Evolutionary conservation across 1,284 basidiomycete species (phyloP).

Genomic region (Xerocomus amazonicus): DNA sequence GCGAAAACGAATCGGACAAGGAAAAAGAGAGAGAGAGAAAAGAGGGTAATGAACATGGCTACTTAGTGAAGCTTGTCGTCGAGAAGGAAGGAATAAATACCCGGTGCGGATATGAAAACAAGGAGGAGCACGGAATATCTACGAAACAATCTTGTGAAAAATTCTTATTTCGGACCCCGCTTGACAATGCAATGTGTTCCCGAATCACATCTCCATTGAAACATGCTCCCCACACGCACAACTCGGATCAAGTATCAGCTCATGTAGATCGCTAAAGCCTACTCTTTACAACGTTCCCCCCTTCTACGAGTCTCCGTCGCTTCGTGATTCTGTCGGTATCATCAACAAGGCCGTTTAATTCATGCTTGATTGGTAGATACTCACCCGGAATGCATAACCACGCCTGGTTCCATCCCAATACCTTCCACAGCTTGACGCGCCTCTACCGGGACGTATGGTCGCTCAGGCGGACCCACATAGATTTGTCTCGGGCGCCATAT

Average conservation of each 20-base stretch:
- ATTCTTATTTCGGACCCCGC: slow-evolving; percentile 26
- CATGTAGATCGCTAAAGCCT: slow-evolving; percentile 35
- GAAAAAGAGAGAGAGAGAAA: slow-evolving; percentile 62
- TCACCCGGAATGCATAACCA: slow-evolving; percentile 75
- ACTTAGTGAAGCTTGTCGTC: slow-evolving; percentile 12
- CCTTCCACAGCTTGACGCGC: slow-evolving; percentile 55
- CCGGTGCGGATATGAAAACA: slow-evolving; percentile 21
- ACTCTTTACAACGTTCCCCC: slow-evolving; percentile 44
- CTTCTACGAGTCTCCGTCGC: slow-evolving; percentile 67
- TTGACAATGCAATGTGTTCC: slow-evolving; percentile 10
- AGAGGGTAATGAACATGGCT: slow-evolving; percentile 73
- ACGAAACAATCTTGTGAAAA: slow-evolving; percentile 4
- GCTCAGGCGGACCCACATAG: slow-evolving; percentile 69
- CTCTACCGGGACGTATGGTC: slow-evolving; percentile 68
- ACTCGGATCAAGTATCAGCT: neutral
- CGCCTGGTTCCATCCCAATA: slow-evolving; percentile 54
- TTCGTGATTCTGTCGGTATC: slow-evolving; percentile 61
- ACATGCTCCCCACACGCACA: slow-evolving; percentile 3
- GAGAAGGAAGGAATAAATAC: slow-evolving; percentile 16
- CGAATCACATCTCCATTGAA: neutral
- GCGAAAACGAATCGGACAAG: slow-evolving; percentile 52
- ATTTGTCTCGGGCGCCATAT: slow-evolving; percentile 89
- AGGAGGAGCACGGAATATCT: neutral
- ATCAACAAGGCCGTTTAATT: slow-evolving; percentile 30
- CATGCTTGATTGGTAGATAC: slow-evolving; percentile 30